phyloP scores from a whole-genome alignment of 1,284 basidiomycete genomes.

The Ganoderma sp. region DNA sequence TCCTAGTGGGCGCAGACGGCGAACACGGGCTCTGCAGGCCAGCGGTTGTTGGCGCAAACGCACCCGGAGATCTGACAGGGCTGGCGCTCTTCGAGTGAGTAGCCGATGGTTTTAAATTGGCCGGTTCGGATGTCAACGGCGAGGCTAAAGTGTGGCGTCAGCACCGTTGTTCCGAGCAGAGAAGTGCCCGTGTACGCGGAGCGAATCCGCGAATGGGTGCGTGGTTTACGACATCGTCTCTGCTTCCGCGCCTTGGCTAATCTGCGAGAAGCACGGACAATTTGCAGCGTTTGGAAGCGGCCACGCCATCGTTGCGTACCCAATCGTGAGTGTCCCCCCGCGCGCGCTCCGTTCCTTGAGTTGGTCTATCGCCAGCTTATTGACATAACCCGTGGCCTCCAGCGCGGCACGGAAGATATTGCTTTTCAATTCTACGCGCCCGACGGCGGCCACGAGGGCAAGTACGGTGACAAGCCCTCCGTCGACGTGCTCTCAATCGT shows the following conservation, averaged over 20 bases:
- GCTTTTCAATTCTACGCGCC: slow-evolving; percentile 29
- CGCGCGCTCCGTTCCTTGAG: neutral
- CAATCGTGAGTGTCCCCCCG: slow-evolving; percentile 40
- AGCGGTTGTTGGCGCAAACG: slow-evolving; percentile 42
- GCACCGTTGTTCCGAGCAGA: slow-evolving; percentile 9
- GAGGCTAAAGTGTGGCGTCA: slow-evolving; percentile 8
- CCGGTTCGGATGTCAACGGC: neutral
- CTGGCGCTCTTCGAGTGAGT: slow-evolving; percentile 52
- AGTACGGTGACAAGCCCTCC: slow-evolving; percentile 24
- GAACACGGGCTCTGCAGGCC: slow-evolving; percentile 37
- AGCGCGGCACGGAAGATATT: slow-evolving; percentile 26
- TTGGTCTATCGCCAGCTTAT: no score
- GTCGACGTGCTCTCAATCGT: slow-evolving; percentile 13
- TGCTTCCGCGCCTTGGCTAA: neutral
- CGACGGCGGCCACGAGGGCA: slow-evolving; percentile 25
- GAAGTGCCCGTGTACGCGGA: neutral
- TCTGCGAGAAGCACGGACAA: slow-evolving; percentile 40
- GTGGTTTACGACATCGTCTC: neutral
- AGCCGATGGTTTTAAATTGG: neutral
- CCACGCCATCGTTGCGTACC: slow-evolving; percentile 43
- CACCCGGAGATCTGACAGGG: slow-evolving; percentile 37
- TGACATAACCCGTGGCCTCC: no score
- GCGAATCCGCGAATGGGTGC: slow-evolving; percentile 15
- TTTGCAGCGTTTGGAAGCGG: slow-evolving; percentile 51
- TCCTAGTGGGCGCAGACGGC: slow-evolving; percentile 72